Base-by-base conservation (phyloP, 345 rosid genomes). In the Salix udensis region DNA sequence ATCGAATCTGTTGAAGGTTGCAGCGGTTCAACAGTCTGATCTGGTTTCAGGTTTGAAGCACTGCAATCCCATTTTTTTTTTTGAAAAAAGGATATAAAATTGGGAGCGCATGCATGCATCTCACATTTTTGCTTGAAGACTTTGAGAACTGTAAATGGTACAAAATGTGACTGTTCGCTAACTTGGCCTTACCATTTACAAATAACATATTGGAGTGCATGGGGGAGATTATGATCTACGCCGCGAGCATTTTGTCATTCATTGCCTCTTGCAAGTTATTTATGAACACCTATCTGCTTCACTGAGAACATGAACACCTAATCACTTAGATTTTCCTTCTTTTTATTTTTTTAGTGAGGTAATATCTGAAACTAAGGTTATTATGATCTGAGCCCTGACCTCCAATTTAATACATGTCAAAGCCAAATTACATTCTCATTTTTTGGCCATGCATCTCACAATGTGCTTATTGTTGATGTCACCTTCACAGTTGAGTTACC, bases 1-100 rank as follows among this genome's bases (percentile, higher is more conserved):
- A 80, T 75, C 36, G 0, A 70, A 66, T 67, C 72, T 71, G 73
- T 75, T 78, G 77, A 53, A 75, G 76, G 75, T 81, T 78, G 76
- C 73, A n/a, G 76, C 65, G 52, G 68, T 72, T 80, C 76, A 75
- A 64, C 62, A 48, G 36, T 48, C 65, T 3, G 53, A 67, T 67
- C 72, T 68, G 73, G 73, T 76, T 76, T 66, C 67, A 68, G 67
- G 67, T 68, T 55, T 55, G 52, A 78, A 66, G 37, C 26, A 70
- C 72, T 71, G 76, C 71, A 68, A 60, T 42, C 66, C 67, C 55
- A 72, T 70, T 50, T 46, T 30, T n/a, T 24, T 55, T 40, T 65
- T 31, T 8, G 4, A 61, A 62, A 71, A 44, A 10, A 55, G 74
- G 77, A 75, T 60, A 3, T 26, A 42, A 64, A 74, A 28, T 74